Evolutionary conservation across 2,329 filamentous ascomycete genomes (phyloP).

Genomic region (Didymosphaeria variabile): DNA sequence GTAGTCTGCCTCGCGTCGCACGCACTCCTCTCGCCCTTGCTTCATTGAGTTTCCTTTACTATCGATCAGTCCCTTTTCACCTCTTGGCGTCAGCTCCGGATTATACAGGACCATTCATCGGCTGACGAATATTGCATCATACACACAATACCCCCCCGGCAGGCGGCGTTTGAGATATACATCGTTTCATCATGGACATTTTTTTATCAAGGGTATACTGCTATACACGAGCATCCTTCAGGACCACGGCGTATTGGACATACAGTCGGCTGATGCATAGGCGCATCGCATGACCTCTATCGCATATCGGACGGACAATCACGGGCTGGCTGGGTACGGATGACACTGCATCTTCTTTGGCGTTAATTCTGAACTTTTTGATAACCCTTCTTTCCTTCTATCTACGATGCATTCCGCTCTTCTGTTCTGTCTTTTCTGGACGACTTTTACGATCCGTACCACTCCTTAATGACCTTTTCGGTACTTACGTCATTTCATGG

Average conservation of each 20-base stretch:
- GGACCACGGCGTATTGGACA: conserved; percentile 26
- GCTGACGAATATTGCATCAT: conserved; percentile 32
- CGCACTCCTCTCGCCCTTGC: conserved; percentile 21
- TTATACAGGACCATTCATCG: conserved; percentile 24
- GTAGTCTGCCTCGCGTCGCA: conserved; percentile 35
- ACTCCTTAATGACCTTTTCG: conserved; percentile 7
- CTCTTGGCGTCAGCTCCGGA: conserved; percentile 28
- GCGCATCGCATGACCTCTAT: conserved; percentile 21
- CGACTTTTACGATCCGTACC: conserved; percentile 1
- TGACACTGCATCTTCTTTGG: conserved; percentile 22
- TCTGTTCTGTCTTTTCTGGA: neutral
- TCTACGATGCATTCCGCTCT: neutral
- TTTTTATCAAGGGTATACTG: conserved; percentile 18
- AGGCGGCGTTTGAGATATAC: conserved; percentile 39
- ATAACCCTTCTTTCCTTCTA: conserved; percentile 8
- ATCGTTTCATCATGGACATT: conserved; percentile 21
- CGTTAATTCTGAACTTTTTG: conserved; percentile 2
- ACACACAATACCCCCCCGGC: conserved; percentile 44
- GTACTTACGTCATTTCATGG: conserved; percentile 13
- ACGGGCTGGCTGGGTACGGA: conserved; percentile 14
- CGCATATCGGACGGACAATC: conserved; percentile 19
- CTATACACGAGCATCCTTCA: conserved; percentile 16
- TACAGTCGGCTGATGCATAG: conserved; percentile 22
- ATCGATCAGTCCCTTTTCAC: conserved; percentile 18
- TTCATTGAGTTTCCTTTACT: conserved; percentile 19